Evolutionary conservation across 371 early-diverging fungal species (phyloP).

Genomic region (Dichotomocladium elegans): DNA sequence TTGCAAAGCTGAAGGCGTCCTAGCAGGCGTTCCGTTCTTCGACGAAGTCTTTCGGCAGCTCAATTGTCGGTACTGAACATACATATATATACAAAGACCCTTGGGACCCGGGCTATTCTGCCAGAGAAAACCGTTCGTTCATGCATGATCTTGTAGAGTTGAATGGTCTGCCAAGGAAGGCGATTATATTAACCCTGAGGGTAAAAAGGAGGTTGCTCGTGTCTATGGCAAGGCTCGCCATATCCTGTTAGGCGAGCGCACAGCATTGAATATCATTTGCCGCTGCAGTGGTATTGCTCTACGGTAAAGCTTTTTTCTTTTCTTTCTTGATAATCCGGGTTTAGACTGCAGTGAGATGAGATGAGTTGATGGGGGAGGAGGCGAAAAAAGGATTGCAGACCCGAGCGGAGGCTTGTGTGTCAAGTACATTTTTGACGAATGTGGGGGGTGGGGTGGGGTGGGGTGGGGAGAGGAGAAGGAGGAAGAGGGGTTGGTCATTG

Average conservation of each 20-base stretch:
- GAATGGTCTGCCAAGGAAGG: constrained; percentile 87
- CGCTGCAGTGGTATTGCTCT: constrained; percentile 95
- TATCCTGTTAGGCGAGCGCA: constrained; percentile 91
- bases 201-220: constrained; percentile 71
- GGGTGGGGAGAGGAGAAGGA: no score
- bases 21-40: constrained; percentile 95
- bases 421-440: no score
- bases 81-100: not conserved
- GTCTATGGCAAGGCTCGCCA: constrained; percentile 85
- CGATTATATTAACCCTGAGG: constrained; percentile 61
- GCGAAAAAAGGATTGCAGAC: not conserved
- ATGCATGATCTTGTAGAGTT: constrained; percentile 71
- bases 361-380: not conserved
- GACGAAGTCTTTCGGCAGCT: constrained; percentile 90
- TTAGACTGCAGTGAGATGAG: no score
- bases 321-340: no score
- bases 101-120: no score
- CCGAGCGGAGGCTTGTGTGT: no score
- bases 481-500: no score
- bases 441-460: no score
- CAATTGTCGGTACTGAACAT: constrained; percentile 69
- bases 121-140: no score
- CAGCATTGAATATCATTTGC: constrained; percentile 91
- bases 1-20: constrained; percentile 88
- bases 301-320: no score